A percentile compares a stretch with the other conserved stretches of the same genome.
Evolutionary conservation across 2,329 filamentous ascomycete species (phyloP).

Genomic region (Aspergillus oerlinghausenensis): DNA sequence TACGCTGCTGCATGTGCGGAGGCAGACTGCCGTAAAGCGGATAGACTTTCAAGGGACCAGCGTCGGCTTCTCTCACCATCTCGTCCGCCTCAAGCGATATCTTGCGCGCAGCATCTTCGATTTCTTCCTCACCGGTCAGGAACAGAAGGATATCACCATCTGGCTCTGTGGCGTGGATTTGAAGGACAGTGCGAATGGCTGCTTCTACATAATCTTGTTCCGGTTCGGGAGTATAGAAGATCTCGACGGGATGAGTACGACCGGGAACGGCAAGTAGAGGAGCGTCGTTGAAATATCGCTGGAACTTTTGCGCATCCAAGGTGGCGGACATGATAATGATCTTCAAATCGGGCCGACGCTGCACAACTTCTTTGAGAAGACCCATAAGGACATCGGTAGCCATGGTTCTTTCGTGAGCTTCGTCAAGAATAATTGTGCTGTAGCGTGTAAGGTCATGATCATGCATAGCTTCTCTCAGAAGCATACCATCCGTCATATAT

Average conservation of each 20-base stretch:
- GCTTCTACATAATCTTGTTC: constrained; percentile 97
- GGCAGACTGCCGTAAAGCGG: constrained; percentile 91
- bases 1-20: constrained; percentile 87
- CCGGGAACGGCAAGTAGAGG: constrained; percentile 91
- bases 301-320: constrained; percentile 95
- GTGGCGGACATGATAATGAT: constrained; percentile 99
- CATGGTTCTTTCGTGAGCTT: constrained; percentile 95
- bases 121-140: constrained; percentile 96
- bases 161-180: constrained; percentile 89
- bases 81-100: constrained; percentile 88
- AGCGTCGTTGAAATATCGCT: constrained; percentile 92
- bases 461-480: constrained; percentile 92
- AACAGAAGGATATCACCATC: constrained; percentile 94
- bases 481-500: constrained; percentile 99
- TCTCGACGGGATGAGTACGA: constrained; percentile 92
- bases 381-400: constrained; percentile 98
- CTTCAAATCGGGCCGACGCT: constrained; percentile 82
- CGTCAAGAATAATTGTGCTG: constrained; percentile 96
- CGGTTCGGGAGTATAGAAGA: constrained; percentile 95
- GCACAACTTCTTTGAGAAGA: constrained; percentile 82
- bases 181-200: constrained; percentile 86
- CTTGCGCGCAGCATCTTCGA: constrained; percentile 92
- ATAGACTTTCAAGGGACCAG: constrained; percentile 84
- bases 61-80: constrained; percentile 83
- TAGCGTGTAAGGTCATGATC: constrained; percentile 89